Base-by-base conservation (phyloP, 352 stramenopile species). In the Pythium myriotylum region DNA sequence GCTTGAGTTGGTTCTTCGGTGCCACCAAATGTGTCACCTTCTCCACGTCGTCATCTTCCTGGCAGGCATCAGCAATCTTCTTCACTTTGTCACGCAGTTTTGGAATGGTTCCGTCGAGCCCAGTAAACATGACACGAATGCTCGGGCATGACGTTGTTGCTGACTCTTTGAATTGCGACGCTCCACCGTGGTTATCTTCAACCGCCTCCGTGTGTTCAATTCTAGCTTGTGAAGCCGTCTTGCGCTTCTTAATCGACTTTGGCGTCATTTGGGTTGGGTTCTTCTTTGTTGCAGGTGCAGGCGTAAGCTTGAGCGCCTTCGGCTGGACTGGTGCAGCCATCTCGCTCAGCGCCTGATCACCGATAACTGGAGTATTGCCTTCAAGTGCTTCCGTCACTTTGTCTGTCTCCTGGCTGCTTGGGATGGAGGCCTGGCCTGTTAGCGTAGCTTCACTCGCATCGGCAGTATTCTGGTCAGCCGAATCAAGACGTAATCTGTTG, bases 61-160 rank as follows among this genome's bases (percentile, higher is more conserved):
- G 80, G 23, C 37, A 45, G 1, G 73, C 78, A 35, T 63, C 64
- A 0, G 63, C 54, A 19, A 88, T 80, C 2, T 70, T 64, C 33
- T 67, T 64, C 16, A 72, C 64, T 20, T 72, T 72, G 14, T 62
- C 64, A 7, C 64, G 64, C n/a, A 72, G 42, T 33, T 64, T 67
- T 8, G 51, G 22, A 10, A 64, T 59, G 0, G 78, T 77, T 4
- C 67, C 68, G 26, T 88, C 79, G 2, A 88, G 57, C 8, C 76
- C 76, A 4, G 79, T 88, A 12, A 88, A 68, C 35, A 88, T 77
- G 41, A 86, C 68, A 13, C 79, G 74, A 29, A 88, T 65, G 39
- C 20, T 33, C 32, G 40, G 40, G 9, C 29, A 32, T 6, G 43
- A 20, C 16, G 8, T 45, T 49, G 27, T 51, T 9, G 37, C 6